phyloP scores from a whole-genome alignment of 2,329 filamentous ascomycete species.

The Conoideocrella luteorostrata region DNA sequence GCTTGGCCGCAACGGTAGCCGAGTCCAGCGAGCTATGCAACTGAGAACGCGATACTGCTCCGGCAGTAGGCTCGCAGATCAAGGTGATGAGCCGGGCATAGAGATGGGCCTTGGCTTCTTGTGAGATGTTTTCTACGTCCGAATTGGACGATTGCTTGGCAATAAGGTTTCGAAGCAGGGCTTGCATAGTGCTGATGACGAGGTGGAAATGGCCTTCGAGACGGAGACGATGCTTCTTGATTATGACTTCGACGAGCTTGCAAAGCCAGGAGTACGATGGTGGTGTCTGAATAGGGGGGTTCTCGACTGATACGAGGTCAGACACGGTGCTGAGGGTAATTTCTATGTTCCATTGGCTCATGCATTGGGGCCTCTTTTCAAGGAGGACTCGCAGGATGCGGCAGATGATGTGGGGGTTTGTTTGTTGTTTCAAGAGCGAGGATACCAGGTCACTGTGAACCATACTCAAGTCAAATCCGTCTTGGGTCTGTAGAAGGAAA shows the following conservation, averaged over 20 bases:
- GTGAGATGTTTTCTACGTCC: slow-evolving; percentile 17
- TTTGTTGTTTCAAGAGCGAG: slow-evolving; percentile 24
- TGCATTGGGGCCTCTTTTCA: slow-evolving; percentile 41
- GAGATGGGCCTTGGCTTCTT: slow-evolving; percentile 40
- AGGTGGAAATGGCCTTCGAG: slow-evolving; percentile 58
- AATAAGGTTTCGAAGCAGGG: slow-evolving; percentile 49
- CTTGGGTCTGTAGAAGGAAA: slow-evolving; percentile 16
- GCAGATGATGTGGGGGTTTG: slow-evolving; percentile 32
- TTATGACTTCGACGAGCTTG: slow-evolving; percentile 47
- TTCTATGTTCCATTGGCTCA: slow-evolving; percentile 55
- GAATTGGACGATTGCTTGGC: slow-evolving; percentile 18
- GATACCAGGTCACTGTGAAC: slow-evolving; percentile 36
- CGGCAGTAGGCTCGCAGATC: slow-evolving; percentile 52
- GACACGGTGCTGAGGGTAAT: slow-evolving; percentile 41
- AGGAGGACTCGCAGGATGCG: slow-evolving; percentile 39
- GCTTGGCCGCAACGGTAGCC: slow-evolving; percentile 54
- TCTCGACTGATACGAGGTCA: slow-evolving; percentile 23
- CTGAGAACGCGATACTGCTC: slow-evolving; percentile 43
- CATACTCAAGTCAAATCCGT: slow-evolving; percentile 31
- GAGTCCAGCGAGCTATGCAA: slow-evolving; percentile 46
- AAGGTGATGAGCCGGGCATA: slow-evolving; percentile 52
- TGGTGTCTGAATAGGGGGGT: slow-evolving; percentile 19
- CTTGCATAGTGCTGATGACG: slow-evolving; percentile 46
- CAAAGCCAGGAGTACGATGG: slow-evolving; percentile 41
- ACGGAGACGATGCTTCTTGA: slow-evolving; percentile 54